These are phyloP conservation scores for Zarea fungicola DNA, from an alignment of 2,329 filamentous ascomycete genomes.

Conservation along the genomic window DNA sequence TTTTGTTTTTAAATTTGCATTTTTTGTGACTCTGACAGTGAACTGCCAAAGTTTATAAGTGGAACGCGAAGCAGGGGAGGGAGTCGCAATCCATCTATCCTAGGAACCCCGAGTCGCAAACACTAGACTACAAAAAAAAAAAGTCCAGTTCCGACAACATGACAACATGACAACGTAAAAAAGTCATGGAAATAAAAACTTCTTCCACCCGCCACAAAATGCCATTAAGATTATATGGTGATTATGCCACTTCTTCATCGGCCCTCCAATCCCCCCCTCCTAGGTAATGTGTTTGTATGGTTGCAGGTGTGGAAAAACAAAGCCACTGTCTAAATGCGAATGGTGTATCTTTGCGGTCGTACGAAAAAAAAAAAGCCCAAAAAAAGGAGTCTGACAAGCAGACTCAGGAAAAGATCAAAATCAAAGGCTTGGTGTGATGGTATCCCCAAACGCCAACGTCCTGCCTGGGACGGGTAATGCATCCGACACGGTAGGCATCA, in stretches of 20 bases:
- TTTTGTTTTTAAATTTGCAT: neutral
- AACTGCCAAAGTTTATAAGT: neutral
- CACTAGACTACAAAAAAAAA: neutral
- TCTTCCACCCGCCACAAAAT: neutral
- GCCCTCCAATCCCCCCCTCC: neutral
- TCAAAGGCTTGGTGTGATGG: conserved; percentile 15
- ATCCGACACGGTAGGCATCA: conserved; percentile 1
- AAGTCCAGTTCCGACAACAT: neutral
- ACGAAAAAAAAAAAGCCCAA: neutral
- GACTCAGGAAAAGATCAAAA: neutral
- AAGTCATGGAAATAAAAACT: neutral
- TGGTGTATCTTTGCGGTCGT: conserved; percentile 3
- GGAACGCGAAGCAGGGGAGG: neutral
- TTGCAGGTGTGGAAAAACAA: neutral
- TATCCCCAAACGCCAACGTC: conserved; percentile 21
- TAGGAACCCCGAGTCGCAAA: neutral
- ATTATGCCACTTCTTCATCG: neutral
- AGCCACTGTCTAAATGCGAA: conserved; percentile 6
- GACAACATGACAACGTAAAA: neutral
- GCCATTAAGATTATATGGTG: neutral
- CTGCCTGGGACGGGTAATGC: conserved; percentile 18
- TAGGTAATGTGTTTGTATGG: neutral
- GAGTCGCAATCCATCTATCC: conserved; percentile 4
- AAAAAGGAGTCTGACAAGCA: neutral
- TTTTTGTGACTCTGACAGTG: conserved; percentile 1